Percentiles rank a stretch among this genome's conserved stretches.
Conservation (phyloP, 768 basidiomycete genomes). For the Pisolithus orientalis region DNA sequence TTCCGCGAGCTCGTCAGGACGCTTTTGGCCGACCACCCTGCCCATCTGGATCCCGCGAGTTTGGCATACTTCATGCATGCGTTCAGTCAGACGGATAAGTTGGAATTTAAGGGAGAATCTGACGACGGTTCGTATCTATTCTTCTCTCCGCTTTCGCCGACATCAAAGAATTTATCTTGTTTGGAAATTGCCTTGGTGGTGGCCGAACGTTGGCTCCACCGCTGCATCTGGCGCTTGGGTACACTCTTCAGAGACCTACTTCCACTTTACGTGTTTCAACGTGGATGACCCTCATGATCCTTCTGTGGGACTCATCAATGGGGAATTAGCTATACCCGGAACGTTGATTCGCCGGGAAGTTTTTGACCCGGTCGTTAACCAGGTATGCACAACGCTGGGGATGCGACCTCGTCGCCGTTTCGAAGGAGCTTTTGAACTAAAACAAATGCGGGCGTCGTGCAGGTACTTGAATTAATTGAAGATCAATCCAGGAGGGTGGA, state of each 20-base stretch:
- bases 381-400: slow-evolving; percentile 38
- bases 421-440: neutral
- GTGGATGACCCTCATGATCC: slow-evolving; percentile 78
- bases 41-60: slow-evolving; percentile 75
- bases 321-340: slow-evolving; percentile 79
- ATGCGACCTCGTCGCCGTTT: slow-evolving; percentile 7
- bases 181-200: neutral
- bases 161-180: neutral
- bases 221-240: neutral
- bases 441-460: slow-evolving; percentile 8
- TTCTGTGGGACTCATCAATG: slow-evolving; percentile 72
- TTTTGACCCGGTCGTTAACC: slow-evolving; percentile 80
- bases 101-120: slow-evolving; percentile 60
- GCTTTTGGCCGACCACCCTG: slow-evolving; percentile 77
- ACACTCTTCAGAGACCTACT: slow-evolving; percentile 56
- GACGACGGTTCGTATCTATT: slow-evolving; percentile 59
- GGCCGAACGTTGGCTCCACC: slow-evolving; percentile 1
- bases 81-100: slow-evolving; percentile 85
- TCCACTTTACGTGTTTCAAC: slow-evolving; percentile 89
- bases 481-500: slow-evolving; percentile 63
- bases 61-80: slow-evolving; percentile 86
- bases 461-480: slow-evolving; percentile 78
- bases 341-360: slow-evolving; percentile 74
- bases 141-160: neutral
- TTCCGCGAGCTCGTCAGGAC: slow-evolving; percentile 78